Conservation (phyloP, 2,329 filamentous ascomycete genomes). For the Claviceps humidiphila region DNA sequence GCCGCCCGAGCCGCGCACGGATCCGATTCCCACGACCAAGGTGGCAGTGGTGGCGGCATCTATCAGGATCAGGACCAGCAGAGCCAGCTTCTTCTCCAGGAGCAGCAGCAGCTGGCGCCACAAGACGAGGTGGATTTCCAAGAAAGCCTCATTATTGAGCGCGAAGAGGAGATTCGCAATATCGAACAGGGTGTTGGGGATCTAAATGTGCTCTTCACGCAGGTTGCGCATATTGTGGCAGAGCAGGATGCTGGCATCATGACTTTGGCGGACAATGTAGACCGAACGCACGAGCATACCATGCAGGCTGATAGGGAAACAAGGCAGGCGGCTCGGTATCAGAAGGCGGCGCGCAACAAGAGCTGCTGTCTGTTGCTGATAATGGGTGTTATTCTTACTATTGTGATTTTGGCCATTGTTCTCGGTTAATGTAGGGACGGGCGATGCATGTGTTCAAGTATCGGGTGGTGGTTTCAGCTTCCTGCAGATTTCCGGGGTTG, state of each 20-base stretch:
- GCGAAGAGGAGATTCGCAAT: conserved; percentile 90
- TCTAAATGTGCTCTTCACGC: conserved; percentile 89
- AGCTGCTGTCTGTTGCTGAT: conserved; percentile 86
- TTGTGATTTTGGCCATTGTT: conserved; percentile 78
- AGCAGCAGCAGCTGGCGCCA: conserved; percentile 65
- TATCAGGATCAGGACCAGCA: conserved; percentile 26
- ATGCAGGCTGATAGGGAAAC: conserved; percentile 76
- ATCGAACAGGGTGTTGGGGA: conserved; percentile 95
- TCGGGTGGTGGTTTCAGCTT: neutral
- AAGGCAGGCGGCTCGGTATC: conserved; percentile 74
- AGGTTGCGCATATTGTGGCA: conserved; percentile 93
- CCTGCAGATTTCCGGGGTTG: neutral
- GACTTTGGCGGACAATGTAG: conserved; percentile 78
- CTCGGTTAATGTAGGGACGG: conserved; percentile 42
- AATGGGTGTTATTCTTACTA: conserved; percentile 73
- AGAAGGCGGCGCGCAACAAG: conserved; percentile 91
- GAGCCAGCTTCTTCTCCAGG: conserved; percentile 25
- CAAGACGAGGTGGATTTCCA: conserved; percentile 98
- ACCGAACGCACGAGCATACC: conserved; percentile 69
- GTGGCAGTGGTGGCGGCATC: conserved; percentile 13
- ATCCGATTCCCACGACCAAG: conserved; percentile 23
- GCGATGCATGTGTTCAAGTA: neutral
- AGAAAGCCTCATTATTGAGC: conserved; percentile 87
- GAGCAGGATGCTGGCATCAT: conserved; percentile 84
- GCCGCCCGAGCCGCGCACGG: conserved; percentile 74